Conservation (phyloP, 352 stramenopile genomes). For the Globisporangium cederbergense region DNA sequence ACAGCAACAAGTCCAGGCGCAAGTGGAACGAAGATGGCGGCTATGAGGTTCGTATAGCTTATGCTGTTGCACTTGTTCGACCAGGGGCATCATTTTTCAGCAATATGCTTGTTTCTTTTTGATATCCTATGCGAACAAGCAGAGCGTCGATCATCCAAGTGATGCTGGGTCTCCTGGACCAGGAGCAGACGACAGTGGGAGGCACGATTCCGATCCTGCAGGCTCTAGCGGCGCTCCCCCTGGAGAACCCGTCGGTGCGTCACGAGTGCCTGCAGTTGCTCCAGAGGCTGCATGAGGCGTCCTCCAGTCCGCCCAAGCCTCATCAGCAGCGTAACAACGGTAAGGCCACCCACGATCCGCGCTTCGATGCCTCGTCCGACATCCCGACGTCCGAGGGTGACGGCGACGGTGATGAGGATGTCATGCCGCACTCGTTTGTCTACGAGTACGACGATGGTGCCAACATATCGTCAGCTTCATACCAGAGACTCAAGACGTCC, state of each 20-base stretch:
- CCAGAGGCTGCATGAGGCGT: constrained; percentile 22
- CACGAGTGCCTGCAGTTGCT: constrained; percentile 40
- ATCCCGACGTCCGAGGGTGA: constrained; percentile 14
- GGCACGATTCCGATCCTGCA: constrained; percentile 53
- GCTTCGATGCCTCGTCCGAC: constrained; percentile 15
- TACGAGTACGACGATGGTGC: constrained; percentile 11
- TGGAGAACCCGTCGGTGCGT: constrained; percentile 37
- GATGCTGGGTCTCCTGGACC: constrained; percentile 53
- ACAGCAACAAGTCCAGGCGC: neutral
- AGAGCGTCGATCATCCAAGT: constrained; percentile 53
- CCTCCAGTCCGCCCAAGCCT: neutral
- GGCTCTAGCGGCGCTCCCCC: constrained; percentile 31
- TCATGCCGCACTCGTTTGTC: constrained; percentile 16
- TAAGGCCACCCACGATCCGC: neutral
- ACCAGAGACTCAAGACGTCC: neutral
- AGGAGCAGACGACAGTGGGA: constrained; percentile 42
- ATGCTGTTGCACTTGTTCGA: constrained; percentile 8
- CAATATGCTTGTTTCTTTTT: neutral
- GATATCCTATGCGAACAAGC: constrained; percentile 7
- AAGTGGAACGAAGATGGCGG: constrained; percentile 5
- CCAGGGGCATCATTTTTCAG: neutral
- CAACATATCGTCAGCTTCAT: constrained; percentile 4
- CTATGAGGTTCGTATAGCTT: neutral
- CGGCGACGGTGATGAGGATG: neutral
- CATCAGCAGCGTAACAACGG: neutral